phyloP scores from a whole-genome alignment of 2,329 filamentous ascomycete genomes.

The Fusarium newnesense region DNA sequence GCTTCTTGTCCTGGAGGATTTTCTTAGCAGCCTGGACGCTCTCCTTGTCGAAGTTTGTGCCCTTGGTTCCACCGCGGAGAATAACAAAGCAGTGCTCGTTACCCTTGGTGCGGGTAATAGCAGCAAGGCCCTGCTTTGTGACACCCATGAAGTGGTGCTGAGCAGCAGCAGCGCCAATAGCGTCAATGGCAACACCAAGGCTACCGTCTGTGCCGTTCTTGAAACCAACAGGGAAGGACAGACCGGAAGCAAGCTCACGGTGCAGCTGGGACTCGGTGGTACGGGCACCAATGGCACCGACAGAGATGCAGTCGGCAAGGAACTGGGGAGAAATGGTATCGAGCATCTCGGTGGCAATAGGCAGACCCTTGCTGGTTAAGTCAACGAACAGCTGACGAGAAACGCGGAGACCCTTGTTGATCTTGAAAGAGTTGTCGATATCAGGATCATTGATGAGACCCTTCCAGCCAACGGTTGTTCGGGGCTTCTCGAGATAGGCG shows the following conservation, averaged over 20 bases:
- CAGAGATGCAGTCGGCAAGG: constrained; percentile 92
- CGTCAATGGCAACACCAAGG: constrained; percentile 91
- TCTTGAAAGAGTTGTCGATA: constrained; percentile 96
- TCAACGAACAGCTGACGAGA: constrained; percentile 95
- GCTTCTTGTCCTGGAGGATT: constrained; percentile 81
- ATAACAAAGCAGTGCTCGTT: constrained; percentile 99
- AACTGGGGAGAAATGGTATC: constrained; percentile 99
- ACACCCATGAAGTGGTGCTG: constrained; percentile 98
- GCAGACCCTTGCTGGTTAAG: constrained; percentile 86
- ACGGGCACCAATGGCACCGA: constrained; percentile 93
- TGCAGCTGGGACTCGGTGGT: constrained; percentile 98
- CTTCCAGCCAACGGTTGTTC: constrained; percentile 99
- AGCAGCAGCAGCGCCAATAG: constrained; percentile 86
- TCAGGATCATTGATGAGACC: constrained; percentile 99
- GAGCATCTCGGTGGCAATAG: constrained; percentile 97
- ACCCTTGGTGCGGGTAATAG: constrained; percentile 91
- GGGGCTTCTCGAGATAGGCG: constrained; percentile 98
- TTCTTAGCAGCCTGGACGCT: constrained; percentile 84
- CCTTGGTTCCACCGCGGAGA: constrained; percentile 87
- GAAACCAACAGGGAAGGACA: constrained; percentile 98
- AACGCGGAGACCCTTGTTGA: constrained; percentile 96
- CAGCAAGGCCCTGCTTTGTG: constrained; percentile 95
- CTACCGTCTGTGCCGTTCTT: constrained; percentile 99
- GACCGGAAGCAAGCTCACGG: constrained; percentile 91
- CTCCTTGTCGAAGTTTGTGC: constrained; percentile 92